Evolutionary conservation across 2,329 filamentous ascomycete genomes (phyloP), one percentile per base, ranked within the genome.

Genomic region (Aspergillus novofumigatus): DNA sequence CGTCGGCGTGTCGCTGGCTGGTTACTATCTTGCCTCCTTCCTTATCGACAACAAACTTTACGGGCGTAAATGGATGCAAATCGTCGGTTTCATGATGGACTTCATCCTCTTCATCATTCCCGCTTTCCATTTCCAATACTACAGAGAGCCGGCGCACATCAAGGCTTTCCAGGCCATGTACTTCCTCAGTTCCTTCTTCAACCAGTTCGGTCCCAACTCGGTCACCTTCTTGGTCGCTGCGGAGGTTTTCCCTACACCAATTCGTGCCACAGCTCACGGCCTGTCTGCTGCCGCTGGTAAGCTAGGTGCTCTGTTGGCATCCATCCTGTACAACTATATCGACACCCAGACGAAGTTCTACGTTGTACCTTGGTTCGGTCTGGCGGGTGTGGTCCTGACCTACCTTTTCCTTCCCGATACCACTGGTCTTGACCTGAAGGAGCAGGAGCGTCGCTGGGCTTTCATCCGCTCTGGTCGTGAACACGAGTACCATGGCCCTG

Each of bases 111-210:
- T 97, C 77, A 82, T 96, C 71, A 84, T 97, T 45, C 93, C 93
- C 1, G 92, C 89, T 49, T 96, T 96, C 83, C 81, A 91, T 71
- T 96, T 87, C 79, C 73, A 90, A 0, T 92, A 94, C 84, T 97
- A 92, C 80, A 91, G 84, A 21, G 81, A 80, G 51, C 78, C 82
- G 1, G 80, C 80, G 5, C 85, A 91, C 67, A 88, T 97, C 73
- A 86, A 91, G 69, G 80, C 83, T n/a, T 97, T 97, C 87, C 92
- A 97, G 80, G 86, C 92, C 71, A 96, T 97, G 91, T 97, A 97
- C 83, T 97, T 96, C 79, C 75, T 97, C 66, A 96, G 91, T 7
- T 96, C 91, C 25, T 97, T 97, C 82, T 97, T 97, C 87, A 97
- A 97, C 83, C 93, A 97, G 74, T 97, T 97, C 70, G 93, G 93